Evolutionary conservation across 257 asterid genomes (phyloP), one percentile per base, ranked within the genome.

Genomic region (Haberlea rhodopensis): DNA sequence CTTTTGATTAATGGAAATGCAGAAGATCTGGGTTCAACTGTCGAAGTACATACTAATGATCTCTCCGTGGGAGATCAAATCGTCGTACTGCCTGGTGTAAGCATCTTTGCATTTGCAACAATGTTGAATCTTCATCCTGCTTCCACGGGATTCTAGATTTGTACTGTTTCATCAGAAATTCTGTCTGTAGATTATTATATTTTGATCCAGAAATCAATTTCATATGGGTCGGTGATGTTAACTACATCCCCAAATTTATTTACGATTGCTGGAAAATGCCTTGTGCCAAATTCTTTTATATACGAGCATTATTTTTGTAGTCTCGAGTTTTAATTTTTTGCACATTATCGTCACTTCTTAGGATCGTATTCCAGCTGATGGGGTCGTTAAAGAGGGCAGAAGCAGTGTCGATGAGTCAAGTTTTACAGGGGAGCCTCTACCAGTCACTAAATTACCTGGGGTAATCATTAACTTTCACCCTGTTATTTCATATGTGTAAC

Each of bases 361-460:
- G 99, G 99, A 94, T 71, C 95, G 99, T 60, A 83, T 94, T 74
- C 97, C 99, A 23, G 99, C 99, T 69, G 99, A 94, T 84, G 99
- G 99, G 67, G 78, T 90, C 23, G 96, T 94, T 60, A 81, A 63
- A 67, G 79, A 81, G 27, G 99, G 99, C 74, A 84, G 99, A 85
- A 94, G 97, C 86, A 86, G 90, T 61, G 95, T 90, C 57, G 99
- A 94, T 6, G 99, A 94, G 82, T 94, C 99, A 69, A 94, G 96
- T 76, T 87, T 94, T 76, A 87, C 97, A 3, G 99, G 99, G 78
- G 99, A 94, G 76, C 96, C 97, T 57, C 75, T 94, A 53, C 99
- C 99, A 16, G 94, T 90, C 67, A 81, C 95, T 26, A 94, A 94
- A 77, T 86, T 90, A 86, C 92, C 96, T 16, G 99, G 97, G 96